phyloP scores from a whole-genome alignment of 2,329 filamentous ascomycete genomes.

The Dactylonectria macrodidyma region DNA sequence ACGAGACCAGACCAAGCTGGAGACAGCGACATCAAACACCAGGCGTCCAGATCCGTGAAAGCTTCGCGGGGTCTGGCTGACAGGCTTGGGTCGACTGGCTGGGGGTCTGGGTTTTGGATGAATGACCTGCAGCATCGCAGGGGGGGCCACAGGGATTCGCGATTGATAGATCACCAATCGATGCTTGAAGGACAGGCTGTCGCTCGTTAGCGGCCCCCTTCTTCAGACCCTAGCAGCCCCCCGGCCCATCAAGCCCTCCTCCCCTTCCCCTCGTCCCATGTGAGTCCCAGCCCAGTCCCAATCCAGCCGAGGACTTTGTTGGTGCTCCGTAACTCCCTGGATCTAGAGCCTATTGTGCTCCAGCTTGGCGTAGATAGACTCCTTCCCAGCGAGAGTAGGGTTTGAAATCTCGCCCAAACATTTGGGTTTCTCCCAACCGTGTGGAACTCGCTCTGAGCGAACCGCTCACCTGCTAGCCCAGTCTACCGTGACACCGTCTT shows the following conservation, averaged over 20 bases:
- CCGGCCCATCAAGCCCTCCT: background rate
- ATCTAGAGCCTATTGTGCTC: background rate
- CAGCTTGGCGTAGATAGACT: background rate
- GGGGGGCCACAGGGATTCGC: constrained; percentile 13
- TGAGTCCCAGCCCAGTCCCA: constrained; percentile 3
- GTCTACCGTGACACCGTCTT: background rate
- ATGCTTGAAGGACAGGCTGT: constrained; percentile 19
- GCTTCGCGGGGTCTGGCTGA: constrained; percentile 16
- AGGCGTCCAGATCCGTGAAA: constrained; percentile 16
- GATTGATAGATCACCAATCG: constrained; percentile 29
- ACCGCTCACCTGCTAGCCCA: background rate
- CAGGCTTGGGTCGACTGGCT: constrained; percentile 16
- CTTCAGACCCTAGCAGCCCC: background rate
- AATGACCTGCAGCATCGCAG: constrained; percentile 31
- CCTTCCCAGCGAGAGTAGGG: background rate
- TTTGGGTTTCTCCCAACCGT: constrained; percentile 11
- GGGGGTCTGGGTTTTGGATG: constrained; percentile 10
- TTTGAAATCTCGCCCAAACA: background rate
- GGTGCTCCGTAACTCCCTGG: too few relatives aligned
- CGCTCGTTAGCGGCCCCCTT: constrained; percentile 17
- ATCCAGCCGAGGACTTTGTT: background rate
- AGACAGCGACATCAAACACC: constrained; percentile 17
- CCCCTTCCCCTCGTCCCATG: background rate
- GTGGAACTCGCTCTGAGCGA: constrained; percentile 4
- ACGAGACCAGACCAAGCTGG: constrained; percentile 11